Evolutionary conservation across 257 asterid species (phyloP), one percentile per base, ranked within the genome.

Genomic region (Nyctanthes arbortristis): DNA sequence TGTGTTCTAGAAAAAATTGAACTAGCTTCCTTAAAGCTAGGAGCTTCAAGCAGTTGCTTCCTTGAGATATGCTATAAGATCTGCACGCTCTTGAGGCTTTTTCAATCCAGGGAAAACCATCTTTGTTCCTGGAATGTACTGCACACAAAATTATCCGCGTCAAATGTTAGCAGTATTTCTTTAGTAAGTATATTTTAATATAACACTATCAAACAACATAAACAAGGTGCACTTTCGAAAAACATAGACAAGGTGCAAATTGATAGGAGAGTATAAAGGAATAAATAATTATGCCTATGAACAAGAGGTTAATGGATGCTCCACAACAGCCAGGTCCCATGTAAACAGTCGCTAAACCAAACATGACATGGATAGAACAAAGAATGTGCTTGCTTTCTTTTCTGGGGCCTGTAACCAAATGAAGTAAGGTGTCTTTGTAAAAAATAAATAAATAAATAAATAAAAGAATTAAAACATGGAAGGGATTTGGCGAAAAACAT

Each of bases 81-180:
- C 97, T 0, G 96, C 88, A 4, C 97, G 93, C 0, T 93, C 98
- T 78, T 88, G 88, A 52, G 97, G 98, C 78, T 93, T 93, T 92
- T 93, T 93, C 88, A 93, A 77, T 29, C 98, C 98, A 32, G 98
- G 98, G 82, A 93, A 93, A 24, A 93, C 98, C 98, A 93, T 93
- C 84, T 93, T 93, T 0, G 98, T 90, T 69, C 96, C 97, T 52
- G 97, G 97, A 34, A 93, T 93, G 71, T 93, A 93, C 97, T 93
- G 96, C 82, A 80, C 43, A 64, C 31, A 67, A 63, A 45, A 54
- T 32, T 25, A 31, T 35, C 18, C 37, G 28, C 32, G 30, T 33
- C 65, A 7, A 64, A 65, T n/a, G n/a, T n/a, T n/a, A n/a, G n/a
- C n/a, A n/a, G n/a, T n/a, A n/a, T n/a, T n/a, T n/a, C n/a, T n/a